Percentiles rank a stretch among this genome's conserved stretches.
These are phyloP conservation scores for Ophiostoma novo-ulmi DNA, from an alignment of 2,329 filamentous ascomycete genomes.

Conservation along the genomic window DNA sequence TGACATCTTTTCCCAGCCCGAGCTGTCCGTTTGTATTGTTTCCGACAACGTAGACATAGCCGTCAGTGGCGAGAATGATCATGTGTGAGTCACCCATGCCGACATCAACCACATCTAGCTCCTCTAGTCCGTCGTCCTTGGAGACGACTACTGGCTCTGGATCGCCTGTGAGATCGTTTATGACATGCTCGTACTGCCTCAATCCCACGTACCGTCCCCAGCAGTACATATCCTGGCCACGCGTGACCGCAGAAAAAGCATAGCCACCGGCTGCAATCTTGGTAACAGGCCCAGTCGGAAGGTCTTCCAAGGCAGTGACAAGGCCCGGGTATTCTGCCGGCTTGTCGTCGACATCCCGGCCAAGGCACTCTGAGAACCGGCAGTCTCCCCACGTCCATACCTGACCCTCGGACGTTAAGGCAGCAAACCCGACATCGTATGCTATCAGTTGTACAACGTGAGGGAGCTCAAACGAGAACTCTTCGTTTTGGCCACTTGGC, in stretches of 20 bases:
- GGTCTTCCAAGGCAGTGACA: conserved; percentile 47
- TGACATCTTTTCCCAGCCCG: conserved; percentile 38
- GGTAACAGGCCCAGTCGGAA: conserved; percentile 47
- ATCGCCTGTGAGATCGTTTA: conserved; percentile 29
- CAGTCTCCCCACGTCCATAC: conserved; percentile 55
- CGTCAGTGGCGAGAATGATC: conserved; percentile 48
- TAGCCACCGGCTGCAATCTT: conserved; percentile 56
- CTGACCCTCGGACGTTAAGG: conserved; percentile 41
- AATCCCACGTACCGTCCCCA: conserved; percentile 50
- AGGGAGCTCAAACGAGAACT: conserved; percentile 29
- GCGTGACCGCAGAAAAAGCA: conserved; percentile 52
- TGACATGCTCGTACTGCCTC: conserved; percentile 17
- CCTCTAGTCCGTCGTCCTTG: conserved; percentile 47
- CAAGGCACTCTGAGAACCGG: conserved; percentile 53
- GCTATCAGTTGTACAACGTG: conserved; percentile 41
- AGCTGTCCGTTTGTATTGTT: conserved; percentile 56
- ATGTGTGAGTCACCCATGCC: conserved; percentile 55
- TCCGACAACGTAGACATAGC: conserved; percentile 51
- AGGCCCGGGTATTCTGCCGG: conserved; percentile 43
- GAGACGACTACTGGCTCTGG: conserved; percentile 46
- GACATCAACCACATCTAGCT: conserved; percentile 48
- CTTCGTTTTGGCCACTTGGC: background rate
- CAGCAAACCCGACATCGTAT: conserved; percentile 47
- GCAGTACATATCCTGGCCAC: conserved; percentile 53
- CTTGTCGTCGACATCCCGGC: conserved; percentile 40